These are phyloP conservation scores for Urostyla sp. DNA, from an alignment of 73 alveolate species.

Conservation along the genomic window DNA sequence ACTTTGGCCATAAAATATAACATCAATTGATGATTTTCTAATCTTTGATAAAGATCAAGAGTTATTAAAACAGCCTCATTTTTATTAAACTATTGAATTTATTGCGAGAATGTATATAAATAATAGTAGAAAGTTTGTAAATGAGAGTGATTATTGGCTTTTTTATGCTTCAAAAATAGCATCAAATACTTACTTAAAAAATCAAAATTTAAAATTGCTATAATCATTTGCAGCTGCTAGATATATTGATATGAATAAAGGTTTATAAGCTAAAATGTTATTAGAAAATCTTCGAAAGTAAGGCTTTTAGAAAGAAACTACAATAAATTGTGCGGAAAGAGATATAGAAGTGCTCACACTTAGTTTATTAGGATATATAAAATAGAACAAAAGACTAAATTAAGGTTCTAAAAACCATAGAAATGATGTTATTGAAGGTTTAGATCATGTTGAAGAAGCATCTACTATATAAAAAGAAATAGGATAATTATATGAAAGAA, in stretches of 20 bases:
- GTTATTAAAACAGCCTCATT: not conserved
- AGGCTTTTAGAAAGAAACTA: not conserved
- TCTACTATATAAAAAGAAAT: too few relatives aligned
- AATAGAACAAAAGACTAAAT: too few relatives aligned
- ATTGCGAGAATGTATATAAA: slow-evolving; percentile 25
- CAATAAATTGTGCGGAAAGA: not conserved
- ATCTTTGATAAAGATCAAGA: not conserved
- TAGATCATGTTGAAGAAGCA: too few relatives aligned
- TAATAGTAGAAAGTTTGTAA: not conserved
- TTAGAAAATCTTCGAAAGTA: not conserved
- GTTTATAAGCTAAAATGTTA: not conserved
- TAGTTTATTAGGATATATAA: not conserved
- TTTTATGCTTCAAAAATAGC: not conserved
- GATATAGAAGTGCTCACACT: not conserved
- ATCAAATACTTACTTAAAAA: not conserved
- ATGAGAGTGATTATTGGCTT: slow-evolving; percentile 1
- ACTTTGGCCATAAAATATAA: not conserved
- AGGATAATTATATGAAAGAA: too few relatives aligned
- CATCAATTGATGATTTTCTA: slow-evolving; percentile 23
- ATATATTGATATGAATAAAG: not conserved
- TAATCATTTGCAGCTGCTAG: not conserved
- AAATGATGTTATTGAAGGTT: too few relatives aligned
- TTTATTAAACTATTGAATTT: slow-evolving; percentile 18
- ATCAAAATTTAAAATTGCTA: not conserved
- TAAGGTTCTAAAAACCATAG: too few relatives aligned